phyloP scores from a whole-genome alignment of 768 basidiomycete genomes.

The Xerocomellus chrysenteron region DNA sequence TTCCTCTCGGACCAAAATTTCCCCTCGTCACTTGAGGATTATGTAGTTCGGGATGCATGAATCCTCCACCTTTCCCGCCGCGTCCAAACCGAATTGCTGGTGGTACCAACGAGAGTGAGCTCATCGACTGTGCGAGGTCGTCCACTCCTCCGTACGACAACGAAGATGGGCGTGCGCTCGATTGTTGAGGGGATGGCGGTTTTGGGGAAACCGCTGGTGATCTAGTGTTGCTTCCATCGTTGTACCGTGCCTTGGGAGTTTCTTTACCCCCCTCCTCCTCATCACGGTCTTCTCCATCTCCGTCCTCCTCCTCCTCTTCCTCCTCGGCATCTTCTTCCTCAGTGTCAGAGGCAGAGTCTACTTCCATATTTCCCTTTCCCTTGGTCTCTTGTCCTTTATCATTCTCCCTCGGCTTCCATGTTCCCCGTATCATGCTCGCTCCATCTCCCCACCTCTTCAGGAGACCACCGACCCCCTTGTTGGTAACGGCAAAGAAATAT shows the following conservation, averaged over 20 bases:
- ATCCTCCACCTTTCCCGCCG: constrained; percentile 58
- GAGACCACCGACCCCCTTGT: constrained; percentile 84
- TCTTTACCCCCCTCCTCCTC: constrained; percentile 23
- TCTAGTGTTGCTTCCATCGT: constrained; percentile 13
- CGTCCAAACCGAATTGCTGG: constrained; percentile 71
- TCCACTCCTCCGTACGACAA: constrained; percentile 39
- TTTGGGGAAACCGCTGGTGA: constrained; percentile 22
- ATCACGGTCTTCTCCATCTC: constrained; percentile 18
- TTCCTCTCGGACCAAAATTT: constrained; percentile 32
- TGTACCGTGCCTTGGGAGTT: constrained; percentile 28
- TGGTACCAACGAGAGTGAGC: constrained; percentile 60
- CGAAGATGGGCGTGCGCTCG: constrained; percentile 16
- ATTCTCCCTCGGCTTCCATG: constrained; percentile 58
- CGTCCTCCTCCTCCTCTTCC: constrained; percentile 13
- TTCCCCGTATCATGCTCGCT: constrained; percentile 70
- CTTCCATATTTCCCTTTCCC: constrained; percentile 23
- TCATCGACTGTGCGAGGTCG: constrained; percentile 47
- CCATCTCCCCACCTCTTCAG: constrained; percentile 82
- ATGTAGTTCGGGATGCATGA: constrained; percentile 37
- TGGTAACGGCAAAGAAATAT: constrained; percentile 89
- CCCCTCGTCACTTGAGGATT: constrained; percentile 31
- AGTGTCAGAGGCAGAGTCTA: constrained; percentile 19
- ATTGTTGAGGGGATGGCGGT: constrained; percentile 18
- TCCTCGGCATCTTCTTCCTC: constrained; percentile 10
- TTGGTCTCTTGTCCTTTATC: constrained; percentile 12